These are phyloP conservation scores for Colletotrichum lentis DNA, from an alignment of 2,329 filamentous ascomycete species.

Conservation along the genomic window DNA sequence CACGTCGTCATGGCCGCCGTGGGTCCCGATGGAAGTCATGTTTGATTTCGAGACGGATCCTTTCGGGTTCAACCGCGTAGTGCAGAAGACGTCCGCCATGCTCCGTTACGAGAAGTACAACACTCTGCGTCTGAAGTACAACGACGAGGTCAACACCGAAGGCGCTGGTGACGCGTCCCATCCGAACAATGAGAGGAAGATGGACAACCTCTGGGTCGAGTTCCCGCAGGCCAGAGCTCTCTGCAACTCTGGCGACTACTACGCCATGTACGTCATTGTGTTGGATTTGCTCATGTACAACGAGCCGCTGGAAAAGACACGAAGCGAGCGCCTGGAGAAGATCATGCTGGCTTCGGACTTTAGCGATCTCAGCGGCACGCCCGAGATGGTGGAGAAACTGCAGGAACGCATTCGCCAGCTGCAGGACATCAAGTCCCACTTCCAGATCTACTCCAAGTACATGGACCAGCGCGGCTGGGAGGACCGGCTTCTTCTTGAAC, in stretches of 20 bases:
- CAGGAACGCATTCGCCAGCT: slow-evolving; percentile 93
- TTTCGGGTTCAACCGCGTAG: slow-evolving; percentile 96
- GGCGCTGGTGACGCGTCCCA: slow-evolving; percentile 61
- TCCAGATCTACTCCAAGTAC: slow-evolving; percentile 88
- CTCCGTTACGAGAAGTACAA: slow-evolving; percentile 99
- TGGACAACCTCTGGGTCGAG: slow-evolving; percentile 96
- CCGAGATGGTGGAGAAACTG: slow-evolving; percentile 88
- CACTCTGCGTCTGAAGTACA: slow-evolving; percentile 93
- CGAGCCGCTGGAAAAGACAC: slow-evolving; percentile 96
- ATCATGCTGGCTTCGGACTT: slow-evolving; percentile 99
- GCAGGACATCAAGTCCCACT: slow-evolving; percentile 95
- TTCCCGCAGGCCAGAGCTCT: slow-evolving; percentile 94
- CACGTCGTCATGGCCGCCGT: slow-evolving; percentile 93
- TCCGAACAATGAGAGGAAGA: slow-evolving; percentile 75
- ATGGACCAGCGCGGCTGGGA: slow-evolving; percentile 92
- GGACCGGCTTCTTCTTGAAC: slow-evolving; percentile 86
- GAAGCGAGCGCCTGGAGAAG: slow-evolving; percentile 93
- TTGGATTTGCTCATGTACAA: slow-evolving; percentile 95
- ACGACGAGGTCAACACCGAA: slow-evolving; percentile 83
- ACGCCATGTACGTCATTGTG: slow-evolving; percentile 97
- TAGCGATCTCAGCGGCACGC: slow-evolving; percentile 91
- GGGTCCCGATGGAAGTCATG: slow-evolving; percentile 98
- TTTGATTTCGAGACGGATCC: slow-evolving; percentile 94
- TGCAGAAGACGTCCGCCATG: slow-evolving; percentile 94
- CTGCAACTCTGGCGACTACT: slow-evolving; percentile 97